Base-by-base conservation (phyloP, 371 early-diverging fungal genomes). In the Saksenaea oblongispora region DNA sequence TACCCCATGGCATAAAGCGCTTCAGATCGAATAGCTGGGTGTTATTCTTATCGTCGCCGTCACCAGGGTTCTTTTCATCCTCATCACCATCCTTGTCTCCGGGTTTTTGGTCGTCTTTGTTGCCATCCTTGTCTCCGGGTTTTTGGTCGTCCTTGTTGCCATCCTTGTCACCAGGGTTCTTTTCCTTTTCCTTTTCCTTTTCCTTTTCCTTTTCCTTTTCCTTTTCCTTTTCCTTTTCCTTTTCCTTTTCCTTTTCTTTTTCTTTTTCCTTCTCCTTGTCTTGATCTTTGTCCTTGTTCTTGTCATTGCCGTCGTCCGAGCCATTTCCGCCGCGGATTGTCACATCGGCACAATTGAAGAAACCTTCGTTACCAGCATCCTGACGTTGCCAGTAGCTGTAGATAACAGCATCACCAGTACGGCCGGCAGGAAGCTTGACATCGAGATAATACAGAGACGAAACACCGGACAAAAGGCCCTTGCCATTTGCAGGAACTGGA, bases 111-210 rank as follows among this genome's bases (percentile, higher is more conserved):
- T 7, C 31, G 31, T 31, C 31, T 7, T 31, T 93, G 91, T 91
- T 93, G 36, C 84, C 78, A 53, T 88, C 92, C 77, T 89, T 78
- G 41, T 80, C 85, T 56, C 87, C 85, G 13, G 91, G 92, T 26
- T 89, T 89, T 7, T 73, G 88, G 66, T 93, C 93, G 62, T 95
- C 95, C 67, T 93, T 93, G 47, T 89, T 91, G 93, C 94, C 51
- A 22, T 47, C 22, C 22, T 47, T 22, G 22, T 47, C 22, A 22
- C 10, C 51, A 47, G 18, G 83, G 75, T 84, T 89, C 53, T 74
- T 72, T 22, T 72, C 72, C 34, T 73, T 47, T 4, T 67, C 51
- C 56, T 75, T 70, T 26, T 75, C 64, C 22, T 73, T 58, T 18
- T 78, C 75, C 51, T 66, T 64, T 60, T 79, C 76, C 56, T 73